These are phyloP conservation scores for Xylaria curta DNA, from an alignment of 495 filamentous ascomycete species.

Conservation along the genomic window DNA sequence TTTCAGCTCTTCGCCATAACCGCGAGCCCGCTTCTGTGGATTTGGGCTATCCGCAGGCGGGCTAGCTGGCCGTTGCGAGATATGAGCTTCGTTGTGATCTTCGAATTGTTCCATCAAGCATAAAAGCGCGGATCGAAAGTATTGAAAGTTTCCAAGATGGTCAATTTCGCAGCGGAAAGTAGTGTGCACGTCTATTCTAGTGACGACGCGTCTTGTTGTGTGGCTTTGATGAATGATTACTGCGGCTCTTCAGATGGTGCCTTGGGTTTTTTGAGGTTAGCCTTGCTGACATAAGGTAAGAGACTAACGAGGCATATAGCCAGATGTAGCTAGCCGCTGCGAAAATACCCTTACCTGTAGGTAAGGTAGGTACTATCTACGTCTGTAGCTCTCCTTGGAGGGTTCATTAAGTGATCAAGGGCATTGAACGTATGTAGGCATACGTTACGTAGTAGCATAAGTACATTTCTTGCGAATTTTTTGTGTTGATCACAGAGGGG, in stretches of 20 bases:
- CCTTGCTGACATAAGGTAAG: slow-evolving; percentile 4
- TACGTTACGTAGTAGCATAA: no score
- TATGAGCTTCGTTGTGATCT: neutral
- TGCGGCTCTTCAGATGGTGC: slow-evolving; percentile 20
- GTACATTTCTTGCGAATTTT: no score
- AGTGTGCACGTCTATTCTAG: neutral
- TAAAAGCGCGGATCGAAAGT: neutral
- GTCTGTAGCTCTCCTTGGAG: neutral
- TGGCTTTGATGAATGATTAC: neutral
- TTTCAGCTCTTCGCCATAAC: slow-evolving; percentile 38
- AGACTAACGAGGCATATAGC: neutral
- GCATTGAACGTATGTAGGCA: no score
- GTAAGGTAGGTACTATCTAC: slow-evolving; percentile 8
- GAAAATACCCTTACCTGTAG: no score
- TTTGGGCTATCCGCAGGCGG: neutral
- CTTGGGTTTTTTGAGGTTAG: slow-evolving; percentile 1
- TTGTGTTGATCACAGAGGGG: no score
- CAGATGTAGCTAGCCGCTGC: neutral
- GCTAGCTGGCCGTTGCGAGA: neutral
- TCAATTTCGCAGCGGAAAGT: neutral
- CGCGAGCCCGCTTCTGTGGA: slow-evolving; percentile 32
- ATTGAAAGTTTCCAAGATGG: neutral
- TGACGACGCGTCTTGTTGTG: neutral
- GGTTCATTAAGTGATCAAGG: no score
- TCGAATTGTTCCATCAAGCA: slow-evolving; percentile 20